Evolutionary conservation across 495 filamentous ascomycete genomes (phyloP), one percentile per base, ranked within the genome.

Genomic region (Annulohypoxylon stygium): DNA sequence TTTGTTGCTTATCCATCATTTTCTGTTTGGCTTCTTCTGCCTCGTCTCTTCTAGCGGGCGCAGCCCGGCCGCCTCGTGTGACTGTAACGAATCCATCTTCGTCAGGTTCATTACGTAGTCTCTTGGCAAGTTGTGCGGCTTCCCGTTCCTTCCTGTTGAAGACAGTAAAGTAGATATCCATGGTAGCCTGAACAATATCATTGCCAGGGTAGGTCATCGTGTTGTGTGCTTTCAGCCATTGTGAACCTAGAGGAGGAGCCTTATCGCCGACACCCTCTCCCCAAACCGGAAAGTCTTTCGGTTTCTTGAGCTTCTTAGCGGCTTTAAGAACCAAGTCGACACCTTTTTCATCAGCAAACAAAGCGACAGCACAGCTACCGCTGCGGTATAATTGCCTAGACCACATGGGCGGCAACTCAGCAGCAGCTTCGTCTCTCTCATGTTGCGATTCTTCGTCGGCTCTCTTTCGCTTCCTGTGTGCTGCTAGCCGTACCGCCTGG

Each of bases 71-170:
- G 3, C 94, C 95, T 64, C 91, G 86, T 3, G 90, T 92, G 33
- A 99, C 97, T 34, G 93, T 98, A 20, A 98, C 86, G 77, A 99
- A 99, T 9, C 96, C 96, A 81, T 99, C 97, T 77, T 93, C 94
- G 78, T 99, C 96, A 9, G 96, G 93, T 75, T 91, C 90, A 74
- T 90, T 88, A 51, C 92, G 87, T 67, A 88, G 81, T 64, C 86
- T 85, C 70, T 90, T 88, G 36, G 88, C 89, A 18, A 88, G 83
- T 25, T 88, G 88, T 53, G 85, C 85, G 20, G 89, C 88, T 51
- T 90, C 89, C 55, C 89, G 88, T 76, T 97, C 90, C 34, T 88
- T 86, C 50, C 84, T 81, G 59, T 87, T 84, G 77, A 93, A 98
- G 8, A 86, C 82, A 11, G 86, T 86, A 88, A 98, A 97, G 82